These are phyloP conservation scores for Fusarium sp. DNA, from an alignment of 2,329 filamentous ascomycete species.

Conservation along the genomic window DNA sequence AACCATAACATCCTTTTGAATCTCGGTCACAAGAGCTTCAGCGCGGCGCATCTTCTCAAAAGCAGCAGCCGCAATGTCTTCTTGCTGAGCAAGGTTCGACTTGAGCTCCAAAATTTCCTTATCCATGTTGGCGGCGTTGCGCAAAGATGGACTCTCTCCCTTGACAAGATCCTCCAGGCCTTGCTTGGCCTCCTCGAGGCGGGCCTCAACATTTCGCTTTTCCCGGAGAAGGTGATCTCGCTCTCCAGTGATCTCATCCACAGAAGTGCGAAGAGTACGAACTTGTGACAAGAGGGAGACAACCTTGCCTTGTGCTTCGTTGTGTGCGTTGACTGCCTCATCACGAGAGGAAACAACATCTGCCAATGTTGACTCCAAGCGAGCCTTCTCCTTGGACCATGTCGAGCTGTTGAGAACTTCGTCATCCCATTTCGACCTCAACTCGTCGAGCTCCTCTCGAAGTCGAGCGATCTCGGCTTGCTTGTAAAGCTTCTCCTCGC, in stretches of 20 bases:
- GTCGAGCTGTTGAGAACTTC: conserved; percentile 97
- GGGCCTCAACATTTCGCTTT: conserved; percentile 88
- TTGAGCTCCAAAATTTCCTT: conserved; percentile 91
- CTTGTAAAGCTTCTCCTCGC: conserved; percentile 88
- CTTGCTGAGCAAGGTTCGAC: conserved; percentile 88
- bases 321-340: conserved; percentile 92
- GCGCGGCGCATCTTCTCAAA: conserved; percentile 98
- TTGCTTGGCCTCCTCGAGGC: conserved; percentile 87
- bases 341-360: conserved; percentile 93
- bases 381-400: conserved; percentile 97
- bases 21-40: conserved; percentile 86
- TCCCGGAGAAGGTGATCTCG: conserved; percentile 87
- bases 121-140: conserved; percentile 89
- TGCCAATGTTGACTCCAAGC: conserved; percentile 88
- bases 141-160: conserved; percentile 87
- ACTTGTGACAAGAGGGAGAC: conserved; percentile 92
- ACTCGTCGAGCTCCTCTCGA: conserved; percentile 94
- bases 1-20: conserved; percentile 90
- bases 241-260: conserved; percentile 89
- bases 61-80: conserved; percentile 91
- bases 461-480: conserved; percentile 88
- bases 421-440: conserved; percentile 97
- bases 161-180: conserved; percentile 89
- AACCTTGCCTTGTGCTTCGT: conserved; percentile 93
- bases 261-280: conserved; percentile 81